These are phyloP conservation scores for Mucuna pruriens DNA, from an alignment of 306 rosid genomes.

Conservation along the genomic window DNA sequence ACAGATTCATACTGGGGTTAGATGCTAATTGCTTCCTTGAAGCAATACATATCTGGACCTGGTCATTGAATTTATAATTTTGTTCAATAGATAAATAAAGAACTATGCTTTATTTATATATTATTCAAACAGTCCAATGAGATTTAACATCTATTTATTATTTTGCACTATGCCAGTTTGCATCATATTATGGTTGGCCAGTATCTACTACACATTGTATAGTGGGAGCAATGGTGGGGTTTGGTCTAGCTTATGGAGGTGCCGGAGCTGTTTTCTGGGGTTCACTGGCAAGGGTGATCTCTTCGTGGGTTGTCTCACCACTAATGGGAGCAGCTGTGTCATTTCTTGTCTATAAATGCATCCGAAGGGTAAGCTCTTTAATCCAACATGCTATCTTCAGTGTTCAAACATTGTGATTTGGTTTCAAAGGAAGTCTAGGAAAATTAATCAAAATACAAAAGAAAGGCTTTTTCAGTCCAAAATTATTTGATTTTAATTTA, in stretches of 20 bases:
- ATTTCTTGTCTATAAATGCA: slow-evolving; percentile 93
- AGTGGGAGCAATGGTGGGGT: slow-evolving; percentile 99
- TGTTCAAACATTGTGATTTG: neutral
- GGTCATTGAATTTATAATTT: neutral
- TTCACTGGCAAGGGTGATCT: slow-evolving; percentile 85
- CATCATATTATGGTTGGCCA: slow-evolving; percentile 96
- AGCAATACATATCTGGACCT: neutral
- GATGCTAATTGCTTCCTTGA: slow-evolving; percentile 2
- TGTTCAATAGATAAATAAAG: neutral
- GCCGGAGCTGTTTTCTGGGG: slow-evolving; percentile 95
- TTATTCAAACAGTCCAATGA: slow-evolving; percentile 16
- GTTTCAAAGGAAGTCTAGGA: neutral
- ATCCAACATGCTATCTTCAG: neutral
- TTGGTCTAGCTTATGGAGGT: slow-evolving; percentile 89
- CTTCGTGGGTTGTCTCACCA: slow-evolving; percentile 95
- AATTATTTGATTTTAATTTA: neutral
- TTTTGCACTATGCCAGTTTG: slow-evolving; percentile 59
- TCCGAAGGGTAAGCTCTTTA: slow-evolving; percentile 77
- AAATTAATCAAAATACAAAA: neutral
- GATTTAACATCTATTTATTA: slow-evolving; percentile 8
- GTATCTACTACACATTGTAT: slow-evolving; percentile 98
- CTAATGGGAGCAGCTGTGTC: slow-evolving; percentile 87
- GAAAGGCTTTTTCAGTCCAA: neutral
- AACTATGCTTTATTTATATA: slow-evolving; percentile 6
- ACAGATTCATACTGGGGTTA: neutral